phyloP scores from a whole-genome alignment of 441 rosid genomes.

The Flueggea neowawraea region DNA sequence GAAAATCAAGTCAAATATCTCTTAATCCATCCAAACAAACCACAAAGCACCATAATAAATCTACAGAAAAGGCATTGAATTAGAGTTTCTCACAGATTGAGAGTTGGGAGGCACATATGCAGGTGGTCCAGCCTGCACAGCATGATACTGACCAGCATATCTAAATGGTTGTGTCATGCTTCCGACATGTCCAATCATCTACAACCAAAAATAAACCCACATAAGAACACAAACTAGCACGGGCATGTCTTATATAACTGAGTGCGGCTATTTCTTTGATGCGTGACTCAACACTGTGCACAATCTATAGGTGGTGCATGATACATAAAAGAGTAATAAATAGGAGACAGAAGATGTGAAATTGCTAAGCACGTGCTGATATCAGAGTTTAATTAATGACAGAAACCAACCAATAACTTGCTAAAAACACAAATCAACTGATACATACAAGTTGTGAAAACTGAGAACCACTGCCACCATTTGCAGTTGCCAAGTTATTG shows the following conservation, averaged over 20 bases:
- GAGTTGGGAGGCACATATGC: slow-evolving; percentile 54
- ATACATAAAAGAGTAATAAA: no score
- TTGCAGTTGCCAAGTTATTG: slow-evolving; percentile 42
- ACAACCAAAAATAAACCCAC: slow-evolving; percentile 12
- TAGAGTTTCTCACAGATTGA: slow-evolving; percentile 43
- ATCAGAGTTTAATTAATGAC: not conserved
- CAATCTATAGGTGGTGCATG: no score
- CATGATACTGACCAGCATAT: slow-evolving; percentile 56
- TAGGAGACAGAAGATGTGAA: not conserved
- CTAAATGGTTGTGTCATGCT: slow-evolving; percentile 57
- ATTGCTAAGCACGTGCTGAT: not conserved
- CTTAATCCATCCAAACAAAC: not conserved
- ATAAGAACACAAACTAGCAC: slow-evolving; percentile 15
- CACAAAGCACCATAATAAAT: slow-evolving; percentile 3
- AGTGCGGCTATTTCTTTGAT: no score
- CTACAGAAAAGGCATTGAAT: not conserved
- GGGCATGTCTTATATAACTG: not conserved
- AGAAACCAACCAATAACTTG: slow-evolving; percentile 2
- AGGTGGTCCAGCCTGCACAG: slow-evolving; percentile 49
- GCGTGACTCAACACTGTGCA: no score
- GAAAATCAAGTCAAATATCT: slow-evolving; percentile 1
- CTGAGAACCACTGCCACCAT: slow-evolving; percentile 37
- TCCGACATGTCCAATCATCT: slow-evolving; percentile 54
- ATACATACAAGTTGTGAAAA: slow-evolving; percentile 60
- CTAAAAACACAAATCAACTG: slow-evolving; percentile 4